These are phyloP conservation scores for Cyclostephanos invisitatus DNA, from an alignment of 108 stramenopile species.

Conservation along the genomic window DNA sequence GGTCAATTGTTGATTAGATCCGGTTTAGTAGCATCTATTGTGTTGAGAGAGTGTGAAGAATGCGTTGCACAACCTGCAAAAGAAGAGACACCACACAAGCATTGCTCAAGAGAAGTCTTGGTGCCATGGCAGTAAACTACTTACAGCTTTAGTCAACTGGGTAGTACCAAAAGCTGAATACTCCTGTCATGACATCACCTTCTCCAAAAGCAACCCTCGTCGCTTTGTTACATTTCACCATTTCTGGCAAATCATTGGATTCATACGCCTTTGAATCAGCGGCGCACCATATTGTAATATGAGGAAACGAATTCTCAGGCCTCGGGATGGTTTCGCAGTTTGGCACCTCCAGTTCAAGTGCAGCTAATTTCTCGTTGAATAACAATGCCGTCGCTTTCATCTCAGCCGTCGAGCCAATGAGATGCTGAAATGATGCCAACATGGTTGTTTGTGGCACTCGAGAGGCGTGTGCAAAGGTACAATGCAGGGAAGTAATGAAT, in stretches of 20 bases:
- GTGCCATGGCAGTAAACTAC: too few species aligned
- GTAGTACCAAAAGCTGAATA: conserved; percentile 11
- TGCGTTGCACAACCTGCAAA: too few species aligned
- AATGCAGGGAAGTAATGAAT: conserved; percentile 17
- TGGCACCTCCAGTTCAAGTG: conserved; percentile 56
- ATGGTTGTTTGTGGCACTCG: conserved; percentile 15
- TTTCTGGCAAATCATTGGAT: conserved; percentile 67
- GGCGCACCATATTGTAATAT: conserved; percentile 78
- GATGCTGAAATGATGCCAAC: conserved; percentile 17
- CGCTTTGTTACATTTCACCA: conserved; percentile 20
- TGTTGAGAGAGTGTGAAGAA: too few species aligned
- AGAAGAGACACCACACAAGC: too few species aligned
- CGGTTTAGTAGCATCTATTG: too few species aligned
- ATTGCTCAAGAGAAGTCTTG: too few species aligned
- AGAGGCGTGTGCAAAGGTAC: conserved; percentile 21
- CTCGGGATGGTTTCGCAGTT: conserved; percentile 34
- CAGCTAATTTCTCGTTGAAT: conserved; percentile 47
- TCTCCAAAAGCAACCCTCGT: background rate
- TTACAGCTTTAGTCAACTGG: background rate
- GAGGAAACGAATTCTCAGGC: conserved; percentile 63
- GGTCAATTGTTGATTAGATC: too few species aligned
- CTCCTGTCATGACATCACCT: background rate
- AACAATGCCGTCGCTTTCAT: conserved; percentile 20
- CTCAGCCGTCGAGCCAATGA: conserved; percentile 14
- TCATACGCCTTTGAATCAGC: conserved; percentile 36